Percentiles rank a stretch among this genome's conserved stretches.
phyloP scores from a whole-genome alignment of 2,329 filamentous ascomycete genomes.

The Arthrobotrys sphaeroides region DNA sequence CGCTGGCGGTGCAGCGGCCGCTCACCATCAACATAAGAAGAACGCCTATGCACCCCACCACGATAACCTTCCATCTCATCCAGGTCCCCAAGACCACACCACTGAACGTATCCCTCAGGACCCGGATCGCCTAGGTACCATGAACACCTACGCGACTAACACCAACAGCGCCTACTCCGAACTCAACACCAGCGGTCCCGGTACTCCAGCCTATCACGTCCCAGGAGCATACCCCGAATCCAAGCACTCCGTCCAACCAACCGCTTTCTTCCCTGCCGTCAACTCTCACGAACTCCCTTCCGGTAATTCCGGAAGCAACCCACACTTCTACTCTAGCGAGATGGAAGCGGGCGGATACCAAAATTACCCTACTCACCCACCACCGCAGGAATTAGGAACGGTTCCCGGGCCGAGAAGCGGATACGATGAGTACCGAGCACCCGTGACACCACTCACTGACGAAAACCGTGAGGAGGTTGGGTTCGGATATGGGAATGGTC shows the following conservation, averaged over 20 bases:
- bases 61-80: slow-evolving; percentile 34
- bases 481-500: slow-evolving; percentile 46
- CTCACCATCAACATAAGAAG: slow-evolving; percentile 47
- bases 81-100: slow-evolving; percentile 34
- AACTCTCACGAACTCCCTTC: slow-evolving; percentile 29
- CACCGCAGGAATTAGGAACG: slow-evolving; percentile 28
- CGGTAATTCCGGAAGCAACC: not conserved
- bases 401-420: not conserved
- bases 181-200: slow-evolving; percentile 28
- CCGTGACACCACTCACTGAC: slow-evolving; percentile 18
- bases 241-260: slow-evolving; percentile 19
- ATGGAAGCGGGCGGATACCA: slow-evolving; percentile 31
- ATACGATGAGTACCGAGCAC: slow-evolving; percentile 10
- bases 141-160: slow-evolving; percentile 43
- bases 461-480: slow-evolving; percentile 34
- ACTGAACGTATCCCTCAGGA: slow-evolving; percentile 34
- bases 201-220: not conserved
- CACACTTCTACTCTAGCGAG: slow-evolving; percentile 39
- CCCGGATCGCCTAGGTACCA: slow-evolving; percentile 43
- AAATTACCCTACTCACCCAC: not conserved
- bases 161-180: slow-evolving; percentile 49
- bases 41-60: not conserved
- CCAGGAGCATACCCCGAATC: slow-evolving; percentile 36
- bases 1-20: slow-evolving; percentile 32
- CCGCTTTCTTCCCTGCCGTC: slow-evolving; percentile 32